Conservation (phyloP, 441 rosid species). For the Populus hybrid region DNA sequence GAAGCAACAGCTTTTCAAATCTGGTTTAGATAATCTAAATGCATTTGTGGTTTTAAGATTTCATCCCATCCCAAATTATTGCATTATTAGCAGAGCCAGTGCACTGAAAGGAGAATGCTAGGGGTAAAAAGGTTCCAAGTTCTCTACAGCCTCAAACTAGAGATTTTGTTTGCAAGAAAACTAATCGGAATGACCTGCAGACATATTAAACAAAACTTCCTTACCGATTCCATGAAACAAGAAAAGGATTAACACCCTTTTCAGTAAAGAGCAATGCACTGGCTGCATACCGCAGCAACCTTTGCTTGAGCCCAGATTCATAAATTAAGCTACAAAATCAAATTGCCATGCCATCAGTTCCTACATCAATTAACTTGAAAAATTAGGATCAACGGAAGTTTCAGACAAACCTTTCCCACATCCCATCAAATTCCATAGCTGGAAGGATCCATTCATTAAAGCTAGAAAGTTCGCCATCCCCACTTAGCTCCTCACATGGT, state of each 20-base stretch:
- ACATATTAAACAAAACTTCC: slow-evolving; percentile 20
- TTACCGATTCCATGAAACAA: slow-evolving; percentile 96
- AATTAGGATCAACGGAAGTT: neutral
- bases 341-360: slow-evolving; percentile 15
- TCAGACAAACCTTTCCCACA: slow-evolving; percentile 92
- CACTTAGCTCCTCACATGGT: slow-evolving; percentile 78
- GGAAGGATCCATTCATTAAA: slow-evolving; percentile 98
- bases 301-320: slow-evolving; percentile 92
- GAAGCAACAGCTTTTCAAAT: neutral
- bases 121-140: neutral
- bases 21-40: neutral
- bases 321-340: slow-evolving; percentile 70
- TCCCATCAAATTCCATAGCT: slow-evolving; percentile 96
- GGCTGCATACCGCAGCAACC: slow-evolving; percentile 82
- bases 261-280: slow-evolving; percentile 92
- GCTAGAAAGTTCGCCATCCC: slow-evolving; percentile 83
- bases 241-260: slow-evolving; percentile 85
- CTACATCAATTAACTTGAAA: neutral
- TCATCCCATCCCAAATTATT: neutral
- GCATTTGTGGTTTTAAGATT: neutral
- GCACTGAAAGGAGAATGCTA: neutral
- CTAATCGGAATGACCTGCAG: neutral
- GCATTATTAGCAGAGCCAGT: neutral
- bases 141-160: neutral
- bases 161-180: neutral